Percentiles rank a stretch among this genome's conserved stretches.
phyloP scores from a whole-genome alignment of 1,284 basidiomycete species.

The Ustilago xerochloae region DNA sequence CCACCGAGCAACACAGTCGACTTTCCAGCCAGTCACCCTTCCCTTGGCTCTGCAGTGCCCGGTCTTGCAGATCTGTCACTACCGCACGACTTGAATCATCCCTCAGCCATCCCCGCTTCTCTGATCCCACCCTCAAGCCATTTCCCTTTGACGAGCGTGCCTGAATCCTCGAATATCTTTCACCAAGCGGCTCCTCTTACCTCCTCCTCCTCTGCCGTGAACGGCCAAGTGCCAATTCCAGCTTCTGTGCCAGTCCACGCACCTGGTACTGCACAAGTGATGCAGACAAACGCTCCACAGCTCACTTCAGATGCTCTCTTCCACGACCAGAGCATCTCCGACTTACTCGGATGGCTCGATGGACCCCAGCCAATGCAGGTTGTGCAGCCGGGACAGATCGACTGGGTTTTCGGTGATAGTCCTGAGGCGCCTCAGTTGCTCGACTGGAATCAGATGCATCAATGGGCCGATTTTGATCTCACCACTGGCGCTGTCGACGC shows the following conservation, averaged over 20 bases:
- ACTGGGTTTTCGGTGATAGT: conserved; percentile 23
- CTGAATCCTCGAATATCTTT: background rate
- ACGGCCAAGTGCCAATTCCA: background rate
- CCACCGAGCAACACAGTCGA: background rate
- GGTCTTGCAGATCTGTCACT: background rate
- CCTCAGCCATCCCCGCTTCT: background rate
- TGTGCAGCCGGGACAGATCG: background rate
- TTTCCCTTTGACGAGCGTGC: background rate
- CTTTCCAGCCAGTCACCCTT: background rate
- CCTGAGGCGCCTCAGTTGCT: conserved; percentile 16
- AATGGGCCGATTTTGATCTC: conserved; percentile 12
- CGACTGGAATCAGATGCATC: conserved; percentile 16
- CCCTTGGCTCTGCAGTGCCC: background rate
- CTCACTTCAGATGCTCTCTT: background rate
- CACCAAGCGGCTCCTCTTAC: background rate
- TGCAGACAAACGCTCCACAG: background rate
- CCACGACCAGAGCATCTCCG: conserved; percentile 4
- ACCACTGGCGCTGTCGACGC: background rate
- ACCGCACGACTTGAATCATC: background rate
- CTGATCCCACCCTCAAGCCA: background rate
- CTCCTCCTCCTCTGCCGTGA: background rate
- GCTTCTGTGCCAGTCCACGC: too few relatives aligned
- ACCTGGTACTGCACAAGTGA: background rate
- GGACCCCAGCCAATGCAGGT: background rate
- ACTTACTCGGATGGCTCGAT: conserved; percentile 21